phyloP scores from a whole-genome alignment of 2,329 filamentous ascomycete genomes.

The Penicillium sp. region DNA sequence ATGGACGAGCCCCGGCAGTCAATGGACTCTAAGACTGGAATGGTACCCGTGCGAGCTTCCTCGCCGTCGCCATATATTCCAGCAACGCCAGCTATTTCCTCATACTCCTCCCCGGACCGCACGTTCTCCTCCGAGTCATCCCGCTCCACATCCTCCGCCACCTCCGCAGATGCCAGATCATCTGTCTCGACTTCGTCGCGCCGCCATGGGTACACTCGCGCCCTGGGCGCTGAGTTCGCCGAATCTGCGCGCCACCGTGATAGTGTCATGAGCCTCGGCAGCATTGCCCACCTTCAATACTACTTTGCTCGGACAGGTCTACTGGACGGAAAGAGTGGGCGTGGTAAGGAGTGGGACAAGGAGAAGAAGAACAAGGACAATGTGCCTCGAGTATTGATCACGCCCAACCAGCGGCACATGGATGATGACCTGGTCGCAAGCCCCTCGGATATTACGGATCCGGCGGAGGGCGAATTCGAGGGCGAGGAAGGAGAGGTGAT shows the following conservation, averaged over 20 bases:
- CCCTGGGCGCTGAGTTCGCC: constrained; percentile 85
- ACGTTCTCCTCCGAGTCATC: constrained; percentile 51
- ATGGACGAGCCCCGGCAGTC: constrained; percentile 32
- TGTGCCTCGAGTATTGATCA: constrained; percentile 43
- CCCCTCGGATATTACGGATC: constrained; percentile 47
- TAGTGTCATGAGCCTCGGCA: constrained; percentile 93
- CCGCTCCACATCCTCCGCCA: constrained; percentile 47
- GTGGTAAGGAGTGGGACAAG: constrained; percentile 69
- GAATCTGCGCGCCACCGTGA: constrained; percentile 87
- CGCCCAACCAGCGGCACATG: constrained; percentile 41
- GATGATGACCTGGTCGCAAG: constrained; percentile 54
- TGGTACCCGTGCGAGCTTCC: constrained; percentile 33
- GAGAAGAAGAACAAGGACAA: constrained; percentile 48
- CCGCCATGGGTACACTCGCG: constrained; percentile 82
- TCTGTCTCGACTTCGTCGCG: constrained; percentile 49
- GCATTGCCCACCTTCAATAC: constrained; percentile 96
- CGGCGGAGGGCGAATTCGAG: constrained; percentile 48
- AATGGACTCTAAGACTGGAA: constrained; percentile 15
- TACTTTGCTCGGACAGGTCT: constrained; percentile 96
- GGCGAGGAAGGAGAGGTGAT: constrained; percentile 70
- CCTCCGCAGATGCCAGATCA: constrained; percentile 45
- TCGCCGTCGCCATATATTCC: constrained; percentile 45
- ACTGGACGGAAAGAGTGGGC: constrained; percentile 88
- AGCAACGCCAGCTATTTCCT: constrained; percentile 47
- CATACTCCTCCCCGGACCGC: constrained; percentile 46